Evolutionary conservation across 768 basidiomycete species (phyloP).

Genomic region (Pluteus cervinus): DNA sequence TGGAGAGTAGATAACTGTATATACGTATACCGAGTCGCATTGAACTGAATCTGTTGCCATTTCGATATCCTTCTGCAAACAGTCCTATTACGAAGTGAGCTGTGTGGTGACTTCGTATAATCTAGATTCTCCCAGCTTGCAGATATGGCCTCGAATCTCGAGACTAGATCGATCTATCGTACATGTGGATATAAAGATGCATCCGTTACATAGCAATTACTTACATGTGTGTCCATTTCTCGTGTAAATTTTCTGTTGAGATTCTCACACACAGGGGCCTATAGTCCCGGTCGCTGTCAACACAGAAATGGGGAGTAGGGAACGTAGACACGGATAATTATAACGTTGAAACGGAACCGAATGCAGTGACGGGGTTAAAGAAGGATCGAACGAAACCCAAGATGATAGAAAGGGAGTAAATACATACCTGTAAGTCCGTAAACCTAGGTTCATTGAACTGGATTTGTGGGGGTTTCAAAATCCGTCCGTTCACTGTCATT

Average conservation of each 20-base stretch:
- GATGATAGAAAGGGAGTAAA: neutral
- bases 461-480: neutral
- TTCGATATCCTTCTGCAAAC: neutral
- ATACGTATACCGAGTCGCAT: neutral
- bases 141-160: neutral
- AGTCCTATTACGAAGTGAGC: neutral
- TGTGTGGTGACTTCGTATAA: neutral
- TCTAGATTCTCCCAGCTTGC: neutral
- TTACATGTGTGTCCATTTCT: no score
- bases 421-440: neutral
- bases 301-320: neutral
- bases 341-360: neutral
- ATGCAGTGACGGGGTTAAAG: neutral
- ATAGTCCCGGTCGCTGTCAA: conserved; percentile 4
- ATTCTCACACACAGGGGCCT: no score
- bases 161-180: neutral
- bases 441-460: neutral
- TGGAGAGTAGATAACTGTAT: neutral
- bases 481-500: neutral
- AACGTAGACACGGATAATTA: neutral
- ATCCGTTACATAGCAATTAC: no score
- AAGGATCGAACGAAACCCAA: no score
- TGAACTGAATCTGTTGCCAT: neutral
- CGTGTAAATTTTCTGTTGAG: no score
- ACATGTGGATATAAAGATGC: no score